Evolutionary conservation across 257 asterid genomes (phyloP).

Genomic region (Gentiana macrophylla): DNA sequence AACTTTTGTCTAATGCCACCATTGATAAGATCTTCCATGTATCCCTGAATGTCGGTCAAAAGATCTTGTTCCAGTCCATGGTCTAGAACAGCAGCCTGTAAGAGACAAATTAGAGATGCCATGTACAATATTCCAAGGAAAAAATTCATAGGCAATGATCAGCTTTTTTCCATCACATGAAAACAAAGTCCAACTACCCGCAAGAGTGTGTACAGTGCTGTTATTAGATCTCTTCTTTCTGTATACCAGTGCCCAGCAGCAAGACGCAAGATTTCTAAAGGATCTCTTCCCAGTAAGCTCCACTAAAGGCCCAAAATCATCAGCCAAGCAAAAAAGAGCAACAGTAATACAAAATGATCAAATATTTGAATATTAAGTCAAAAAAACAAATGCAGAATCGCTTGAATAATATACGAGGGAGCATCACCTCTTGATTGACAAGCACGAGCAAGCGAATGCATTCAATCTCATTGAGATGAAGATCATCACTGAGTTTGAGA

Average conservation of each 20-base stretch:
- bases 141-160: not conserved
- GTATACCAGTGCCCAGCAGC: conserved; percentile 94
- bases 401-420: conserved; percentile 1
- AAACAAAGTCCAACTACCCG: conserved; percentile 46
- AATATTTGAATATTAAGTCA: not conserved
- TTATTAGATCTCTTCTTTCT: conserved; percentile 79
- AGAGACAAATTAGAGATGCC: conserved; percentile 9
- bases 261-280: conserved; percentile 76
- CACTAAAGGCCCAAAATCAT: conserved; percentile 33
- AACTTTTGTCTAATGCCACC: conserved; percentile 72
- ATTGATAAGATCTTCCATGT: conserved; percentile 57
- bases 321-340: conserved; percentile 3
- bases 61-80: conserved; percentile 76
- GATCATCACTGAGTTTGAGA: conserved; percentile 85
- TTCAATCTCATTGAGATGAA: conserved; percentile 88
- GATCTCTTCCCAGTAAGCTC: conserved; percentile 85
- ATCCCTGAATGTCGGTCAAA: conserved; percentile 62
- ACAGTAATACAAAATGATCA: not conserved
- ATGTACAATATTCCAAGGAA: not conserved
- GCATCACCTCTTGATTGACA: conserved; percentile 84
- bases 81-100: conserved; percentile 91
- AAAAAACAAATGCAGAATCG: not conserved
- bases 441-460: conserved; percentile 72
- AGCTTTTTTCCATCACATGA: conserved; percentile 1
- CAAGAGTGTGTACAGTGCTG: conserved; percentile 65